These are phyloP conservation scores for Fallopia convolvulus DNA, from an alignment of 148 eudicot species.

Conservation along the genomic window DNA sequence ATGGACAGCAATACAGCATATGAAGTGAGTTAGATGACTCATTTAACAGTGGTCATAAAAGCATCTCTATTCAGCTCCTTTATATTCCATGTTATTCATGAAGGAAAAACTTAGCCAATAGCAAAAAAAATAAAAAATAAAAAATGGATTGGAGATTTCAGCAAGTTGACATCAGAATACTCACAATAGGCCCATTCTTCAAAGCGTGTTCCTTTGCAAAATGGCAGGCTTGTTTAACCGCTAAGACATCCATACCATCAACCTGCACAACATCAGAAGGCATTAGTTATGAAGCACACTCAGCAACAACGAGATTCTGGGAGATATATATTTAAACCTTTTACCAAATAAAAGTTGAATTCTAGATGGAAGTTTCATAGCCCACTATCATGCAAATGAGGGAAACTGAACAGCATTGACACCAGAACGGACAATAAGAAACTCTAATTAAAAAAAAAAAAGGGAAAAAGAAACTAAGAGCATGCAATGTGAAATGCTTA, in stretches of 20 bases:
- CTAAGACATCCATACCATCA: conserved; percentile 97
- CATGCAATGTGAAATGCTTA: background rate
- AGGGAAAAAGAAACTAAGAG: background rate
- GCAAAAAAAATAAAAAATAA: background rate
- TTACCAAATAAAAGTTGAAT: background rate
- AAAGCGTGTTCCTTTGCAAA: conserved; percentile 91
- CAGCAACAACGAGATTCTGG: background rate
- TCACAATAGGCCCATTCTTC: conserved; percentile 96
- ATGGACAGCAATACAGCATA: background rate
- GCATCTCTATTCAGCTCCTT: background rate
- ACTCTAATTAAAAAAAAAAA: background rate
- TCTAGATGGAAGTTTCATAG: background rate
- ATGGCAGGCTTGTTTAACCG: conserved; percentile 88
- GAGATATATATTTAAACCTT: background rate
- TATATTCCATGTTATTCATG: background rate
- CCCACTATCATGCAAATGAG: background rate
- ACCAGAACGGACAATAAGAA: background rate
- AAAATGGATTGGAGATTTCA: background rate
- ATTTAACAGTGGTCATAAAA: background rate
- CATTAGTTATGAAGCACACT: background rate
- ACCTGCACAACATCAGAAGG: conserved; percentile 39
- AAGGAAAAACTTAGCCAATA: background rate
- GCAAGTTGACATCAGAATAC: conserved; percentile 18
- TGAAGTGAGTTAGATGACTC: background rate
- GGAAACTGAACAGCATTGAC: background rate